A percentile compares a stretch with the other conserved stretches of the same genome.
Evolutionary conservation across 148 eudicot genomes (phyloP).

Genomic region (Rhododendron vialii): DNA sequence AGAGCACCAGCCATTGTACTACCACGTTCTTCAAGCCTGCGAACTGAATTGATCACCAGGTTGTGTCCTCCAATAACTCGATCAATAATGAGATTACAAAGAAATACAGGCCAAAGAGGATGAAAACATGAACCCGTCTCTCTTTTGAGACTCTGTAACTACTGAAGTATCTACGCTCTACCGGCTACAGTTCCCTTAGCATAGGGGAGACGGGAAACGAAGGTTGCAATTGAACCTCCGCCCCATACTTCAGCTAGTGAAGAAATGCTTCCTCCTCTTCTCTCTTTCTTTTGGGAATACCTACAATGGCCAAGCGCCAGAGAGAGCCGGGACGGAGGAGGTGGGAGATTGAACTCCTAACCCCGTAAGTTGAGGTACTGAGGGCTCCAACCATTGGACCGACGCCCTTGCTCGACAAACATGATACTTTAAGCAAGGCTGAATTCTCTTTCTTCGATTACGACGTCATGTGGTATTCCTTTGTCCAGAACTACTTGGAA

Average conservation of each 20-base stretch:
- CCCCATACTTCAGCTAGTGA: neutral
- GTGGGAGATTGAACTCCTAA: neutral
- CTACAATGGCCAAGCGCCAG: neutral
- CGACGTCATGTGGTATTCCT: neutral
- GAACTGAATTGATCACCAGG: neutral
- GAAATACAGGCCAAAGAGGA: neutral
- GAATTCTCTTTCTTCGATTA: neutral
- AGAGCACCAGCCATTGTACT: neutral
- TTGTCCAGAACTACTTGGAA: neutral
- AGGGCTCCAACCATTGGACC: neutral
- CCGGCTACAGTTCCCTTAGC: no score
- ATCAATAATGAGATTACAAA: no score
- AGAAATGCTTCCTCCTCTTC: neutral
- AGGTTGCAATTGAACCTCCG: neutral
- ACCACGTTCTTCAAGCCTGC: neutral
- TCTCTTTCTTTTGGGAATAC: neutral
- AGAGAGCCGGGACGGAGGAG: neutral
- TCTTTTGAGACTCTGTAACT: no score
- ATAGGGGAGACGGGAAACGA: neutral
- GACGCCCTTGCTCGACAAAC: neutral
- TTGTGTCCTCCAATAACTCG: neutral
- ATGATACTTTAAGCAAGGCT: neutral
- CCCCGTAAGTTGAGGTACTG: neutral
- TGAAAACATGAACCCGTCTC: neutral
- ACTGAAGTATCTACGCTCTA: no score